These are phyloP conservation scores for Baudoinia panamericana DNA, from an alignment of 495 filamentous ascomycete species.

Conservation along the genomic window DNA sequence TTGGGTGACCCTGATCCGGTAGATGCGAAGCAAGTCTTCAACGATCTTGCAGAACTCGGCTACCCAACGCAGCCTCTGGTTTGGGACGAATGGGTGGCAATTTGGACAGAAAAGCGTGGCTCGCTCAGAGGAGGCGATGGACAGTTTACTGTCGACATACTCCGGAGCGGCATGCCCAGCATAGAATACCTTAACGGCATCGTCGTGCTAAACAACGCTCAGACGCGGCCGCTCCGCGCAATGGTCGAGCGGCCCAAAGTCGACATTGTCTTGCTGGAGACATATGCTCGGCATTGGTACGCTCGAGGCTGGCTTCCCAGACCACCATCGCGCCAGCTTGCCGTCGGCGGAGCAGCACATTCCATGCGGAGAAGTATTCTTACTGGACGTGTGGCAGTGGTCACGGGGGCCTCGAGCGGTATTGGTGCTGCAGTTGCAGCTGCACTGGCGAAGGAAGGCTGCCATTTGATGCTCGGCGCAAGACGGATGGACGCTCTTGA, in stretches of 20 bases:
- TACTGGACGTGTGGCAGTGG: constrained; percentile 40
- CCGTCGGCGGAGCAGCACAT: constrained; percentile 26
- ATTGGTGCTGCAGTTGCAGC: constrained; percentile 41
- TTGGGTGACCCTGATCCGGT: constrained; percentile 53
- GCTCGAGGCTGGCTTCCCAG: constrained; percentile 51
- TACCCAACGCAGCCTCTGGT: constrained; percentile 44
- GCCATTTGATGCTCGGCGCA: constrained; percentile 48
- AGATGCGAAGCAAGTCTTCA: constrained; percentile 42
- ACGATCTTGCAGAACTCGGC: constrained; percentile 43
- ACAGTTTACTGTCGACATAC: constrained; percentile 38
- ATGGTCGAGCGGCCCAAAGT: constrained; percentile 48
- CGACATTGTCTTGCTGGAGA: constrained; percentile 45
- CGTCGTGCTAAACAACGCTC: constrained; percentile 47
- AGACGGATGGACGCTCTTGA: constrained; percentile 49
- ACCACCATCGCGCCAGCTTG: constrained; percentile 35
- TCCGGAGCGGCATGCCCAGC: constrained; percentile 45
- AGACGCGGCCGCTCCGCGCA: constrained; percentile 42
- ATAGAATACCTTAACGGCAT: constrained; percentile 46
- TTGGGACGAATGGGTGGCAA: constrained; percentile 51
- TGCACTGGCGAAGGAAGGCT: constrained; percentile 37
- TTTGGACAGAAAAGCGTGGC: constrained; percentile 49
- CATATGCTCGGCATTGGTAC: constrained; percentile 56
- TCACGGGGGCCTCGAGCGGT: constrained; percentile 43
- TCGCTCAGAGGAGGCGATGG: constrained; percentile 44
- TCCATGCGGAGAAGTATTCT: constrained; percentile 35